Conservation (phyloP, 1,284 basidiomycete species). For the Trametes hirsuta region DNA sequence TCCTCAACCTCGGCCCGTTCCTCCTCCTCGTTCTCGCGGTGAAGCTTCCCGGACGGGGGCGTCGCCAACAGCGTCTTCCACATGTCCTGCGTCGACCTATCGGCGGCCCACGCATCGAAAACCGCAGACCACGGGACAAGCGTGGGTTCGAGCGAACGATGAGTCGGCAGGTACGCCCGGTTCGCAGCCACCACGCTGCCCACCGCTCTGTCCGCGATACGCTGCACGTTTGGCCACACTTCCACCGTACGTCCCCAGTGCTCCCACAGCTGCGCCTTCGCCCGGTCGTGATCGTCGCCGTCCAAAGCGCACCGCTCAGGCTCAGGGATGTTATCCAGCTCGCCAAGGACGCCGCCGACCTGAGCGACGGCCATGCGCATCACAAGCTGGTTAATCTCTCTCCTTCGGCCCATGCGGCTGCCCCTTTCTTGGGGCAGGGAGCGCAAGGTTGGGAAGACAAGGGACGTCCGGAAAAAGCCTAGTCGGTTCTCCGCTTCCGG, state of each 20-base stretch:
- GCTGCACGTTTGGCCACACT: slow-evolving; percentile 66
- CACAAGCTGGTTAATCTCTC: slow-evolving; percentile 77
- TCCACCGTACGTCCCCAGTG: slow-evolving; percentile 73
- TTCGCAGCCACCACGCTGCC: slow-evolving; percentile 60
- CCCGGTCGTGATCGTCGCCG: slow-evolving; percentile 27
- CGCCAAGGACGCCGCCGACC: slow-evolving; percentile 69
- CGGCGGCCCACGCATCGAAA: slow-evolving; percentile 62
- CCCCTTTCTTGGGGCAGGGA: slow-evolving; percentile 58
- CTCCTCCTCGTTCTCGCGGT: slow-evolving; percentile 44
- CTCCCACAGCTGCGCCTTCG: slow-evolving; percentile 59
- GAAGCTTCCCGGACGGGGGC: slow-evolving; percentile 39
- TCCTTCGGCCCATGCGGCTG: slow-evolving; percentile 62
- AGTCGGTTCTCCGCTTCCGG: slow-evolving; percentile 31
- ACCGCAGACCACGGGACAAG: slow-evolving; percentile 66
- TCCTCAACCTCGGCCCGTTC: slow-evolving; percentile 40
- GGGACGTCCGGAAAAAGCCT: slow-evolving; percentile 71
- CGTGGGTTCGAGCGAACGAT: slow-evolving; percentile 54
- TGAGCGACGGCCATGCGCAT: slow-evolving; percentile 79
- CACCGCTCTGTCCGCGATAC: slow-evolving; percentile 73
- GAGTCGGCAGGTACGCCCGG: slow-evolving; percentile 28
- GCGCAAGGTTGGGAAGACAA: slow-evolving; percentile 69
- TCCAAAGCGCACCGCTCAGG: slow-evolving; percentile 17
- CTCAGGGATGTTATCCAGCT: slow-evolving; percentile 34
- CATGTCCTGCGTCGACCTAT: slow-evolving; percentile 50
- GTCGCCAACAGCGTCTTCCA: slow-evolving; percentile 61